A percentile compares a stretch with the other conserved stretches of the same genome.
phyloP scores from a whole-genome alignment of 176 grass and related monocot genomes.

The Alopecurus myosuroides region DNA sequence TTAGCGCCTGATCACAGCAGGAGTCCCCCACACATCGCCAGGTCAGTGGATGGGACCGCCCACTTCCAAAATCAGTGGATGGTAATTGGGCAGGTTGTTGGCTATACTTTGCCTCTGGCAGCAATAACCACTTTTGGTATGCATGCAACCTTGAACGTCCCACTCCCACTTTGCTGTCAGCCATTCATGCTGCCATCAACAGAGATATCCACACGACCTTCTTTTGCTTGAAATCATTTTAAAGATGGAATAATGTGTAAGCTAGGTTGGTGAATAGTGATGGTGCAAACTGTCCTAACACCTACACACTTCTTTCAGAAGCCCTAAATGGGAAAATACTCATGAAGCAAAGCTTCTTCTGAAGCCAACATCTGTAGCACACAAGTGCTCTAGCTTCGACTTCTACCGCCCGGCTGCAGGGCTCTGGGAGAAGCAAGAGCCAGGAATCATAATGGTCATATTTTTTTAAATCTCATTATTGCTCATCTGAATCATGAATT shows the following conservation, averaged over 20 bases:
- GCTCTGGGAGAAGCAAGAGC: background rate
- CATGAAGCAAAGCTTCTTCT: background rate
- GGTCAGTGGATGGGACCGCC: conserved; percentile 25
- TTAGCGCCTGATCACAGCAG: background rate
- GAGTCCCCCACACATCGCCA: conserved; percentile 15
- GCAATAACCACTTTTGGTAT: conserved; percentile 21
- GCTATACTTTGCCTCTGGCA: conserved; percentile 5
- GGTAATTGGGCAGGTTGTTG: conserved; percentile 4
- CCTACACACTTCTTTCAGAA: background rate
- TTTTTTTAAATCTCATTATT: background rate
- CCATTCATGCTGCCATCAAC: conserved; percentile 4
- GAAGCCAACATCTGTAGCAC: background rate
- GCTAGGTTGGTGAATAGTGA: background rate
- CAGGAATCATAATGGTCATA: background rate
- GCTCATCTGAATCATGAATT: background rate
- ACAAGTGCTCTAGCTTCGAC: background rate
- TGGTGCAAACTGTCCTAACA: background rate
- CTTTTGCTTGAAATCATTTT: background rate
- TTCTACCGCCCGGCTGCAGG: background rate
- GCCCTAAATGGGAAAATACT: background rate
- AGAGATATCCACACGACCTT: background rate
- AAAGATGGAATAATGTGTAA: background rate
- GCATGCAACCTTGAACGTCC: background rate
- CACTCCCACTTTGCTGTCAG: background rate
- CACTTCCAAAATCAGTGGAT: conserved; percentile 33